Evolutionary conservation across 495 filamentous ascomycete genomes (phyloP).

Genomic region (Talaromyces adpressus): DNA sequence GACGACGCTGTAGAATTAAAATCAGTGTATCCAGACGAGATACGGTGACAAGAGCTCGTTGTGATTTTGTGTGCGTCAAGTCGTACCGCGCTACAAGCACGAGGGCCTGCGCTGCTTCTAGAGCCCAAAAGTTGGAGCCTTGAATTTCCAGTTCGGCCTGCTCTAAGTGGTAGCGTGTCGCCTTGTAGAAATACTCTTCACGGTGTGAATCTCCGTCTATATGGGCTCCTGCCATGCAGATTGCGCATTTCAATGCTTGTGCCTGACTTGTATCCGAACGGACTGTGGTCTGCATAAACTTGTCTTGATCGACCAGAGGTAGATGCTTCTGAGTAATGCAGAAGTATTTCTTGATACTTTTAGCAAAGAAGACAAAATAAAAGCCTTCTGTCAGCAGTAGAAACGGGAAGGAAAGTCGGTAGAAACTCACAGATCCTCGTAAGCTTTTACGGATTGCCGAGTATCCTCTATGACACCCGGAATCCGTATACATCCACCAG

Average conservation of each 20-base stretch:
- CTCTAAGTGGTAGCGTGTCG: neutral
- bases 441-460: too few relatives aligned
- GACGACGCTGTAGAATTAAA: too few relatives aligned
- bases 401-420: neutral
- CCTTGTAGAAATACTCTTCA: neutral
- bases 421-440: neutral
- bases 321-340: neutral
- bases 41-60: too few relatives aligned
- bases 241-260: neutral
- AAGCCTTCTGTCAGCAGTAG: neutral
- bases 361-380: neutral
- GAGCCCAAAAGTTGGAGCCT: neutral
- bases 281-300: neutral
- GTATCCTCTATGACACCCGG: too few relatives aligned
- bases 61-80: too few relatives aligned
- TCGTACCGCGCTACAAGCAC: too few relatives aligned
- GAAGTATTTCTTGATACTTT: neutral
- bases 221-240: neutral
- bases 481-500: too few relatives aligned
- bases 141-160: neutral
- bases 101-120: neutral
- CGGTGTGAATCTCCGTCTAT: neutral
- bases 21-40: too few relatives aligned
- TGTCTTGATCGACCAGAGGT: neutral
- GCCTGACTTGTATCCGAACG: neutral